phyloP scores from a whole-genome alignment of 352 stramenopile genomes.

The Phytopythium ostracodes region DNA sequence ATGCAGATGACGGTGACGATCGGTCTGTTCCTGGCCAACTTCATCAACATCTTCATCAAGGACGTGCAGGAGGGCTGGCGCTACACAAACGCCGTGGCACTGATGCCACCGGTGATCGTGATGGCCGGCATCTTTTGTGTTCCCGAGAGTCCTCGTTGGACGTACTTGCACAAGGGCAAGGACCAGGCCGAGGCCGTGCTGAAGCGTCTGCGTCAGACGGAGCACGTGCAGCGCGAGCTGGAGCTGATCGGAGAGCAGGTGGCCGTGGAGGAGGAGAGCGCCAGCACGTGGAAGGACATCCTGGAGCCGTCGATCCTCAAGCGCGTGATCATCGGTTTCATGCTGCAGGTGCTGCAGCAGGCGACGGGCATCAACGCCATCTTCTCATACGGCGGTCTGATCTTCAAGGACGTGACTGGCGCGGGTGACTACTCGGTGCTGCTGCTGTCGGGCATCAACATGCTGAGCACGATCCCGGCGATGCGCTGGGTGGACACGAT shows the following conservation, averaged over 20 bases:
- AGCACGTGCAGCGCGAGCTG: slow-evolving; percentile 23
- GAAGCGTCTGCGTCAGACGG: slow-evolving; percentile 19
- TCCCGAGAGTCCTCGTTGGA: slow-evolving; percentile 28
- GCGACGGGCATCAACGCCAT: slow-evolving; percentile 30
- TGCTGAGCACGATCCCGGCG: slow-evolving; percentile 22
- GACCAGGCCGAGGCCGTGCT: slow-evolving; percentile 20
- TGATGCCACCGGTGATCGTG: slow-evolving; percentile 22
- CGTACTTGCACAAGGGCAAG: slow-evolving; percentile 23
- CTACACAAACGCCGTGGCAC: slow-evolving; percentile 22
- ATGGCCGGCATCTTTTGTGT: slow-evolving; percentile 29
- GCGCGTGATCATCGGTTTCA: slow-evolving; percentile 22
- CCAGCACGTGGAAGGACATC: slow-evolving; percentile 17
- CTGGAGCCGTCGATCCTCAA: slow-evolving; percentile 16
- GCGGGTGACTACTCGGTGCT: slow-evolving; percentile 18
- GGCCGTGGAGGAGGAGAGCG: slow-evolving; percentile 11
- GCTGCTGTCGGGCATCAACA: slow-evolving; percentile 30
- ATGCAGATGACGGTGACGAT: slow-evolving; percentile 26
- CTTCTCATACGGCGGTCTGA: slow-evolving; percentile 24
- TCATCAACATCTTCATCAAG: slow-evolving; percentile 23
- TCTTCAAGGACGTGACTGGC: slow-evolving; percentile 27
- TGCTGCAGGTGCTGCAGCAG: slow-evolving; percentile 29
- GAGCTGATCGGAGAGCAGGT: slow-evolving; percentile 33
- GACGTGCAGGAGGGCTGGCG: slow-evolving; percentile 19
- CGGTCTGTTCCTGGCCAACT: slow-evolving; percentile 20
- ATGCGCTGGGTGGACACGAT: slow-evolving; percentile 31